These are phyloP conservation scores for Rhizodiscina lignyota DNA, from an alignment of 495 filamentous ascomycete genomes.

Conservation along the genomic window DNA sequence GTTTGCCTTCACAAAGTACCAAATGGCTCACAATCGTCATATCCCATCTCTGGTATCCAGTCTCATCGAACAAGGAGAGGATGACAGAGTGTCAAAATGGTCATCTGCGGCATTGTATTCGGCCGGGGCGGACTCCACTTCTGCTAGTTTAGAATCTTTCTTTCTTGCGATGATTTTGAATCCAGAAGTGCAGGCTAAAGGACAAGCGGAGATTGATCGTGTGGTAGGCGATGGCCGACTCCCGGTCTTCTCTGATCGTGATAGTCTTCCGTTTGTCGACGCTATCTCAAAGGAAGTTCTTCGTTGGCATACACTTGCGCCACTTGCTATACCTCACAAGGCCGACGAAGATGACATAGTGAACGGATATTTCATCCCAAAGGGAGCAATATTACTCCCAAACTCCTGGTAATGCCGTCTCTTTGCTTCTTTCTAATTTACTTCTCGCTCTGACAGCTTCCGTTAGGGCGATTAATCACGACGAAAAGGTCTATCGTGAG, in stretches of 20 bases:
- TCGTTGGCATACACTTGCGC: slow-evolving; percentile 22
- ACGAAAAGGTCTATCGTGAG: not conserved
- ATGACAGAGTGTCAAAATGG: not conserved
- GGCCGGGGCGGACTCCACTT: slow-evolving; percentile 2
- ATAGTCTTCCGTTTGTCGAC: slow-evolving; percentile 17
- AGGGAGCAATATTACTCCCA: slow-evolving; percentile 5
- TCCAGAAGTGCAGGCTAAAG: slow-evolving; percentile 4
- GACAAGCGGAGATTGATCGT: slow-evolving; percentile 19
- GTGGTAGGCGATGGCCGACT: slow-evolving; percentile 19
- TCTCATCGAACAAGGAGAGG: slow-evolving; percentile 1
- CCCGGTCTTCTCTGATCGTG: slow-evolving; percentile 17
- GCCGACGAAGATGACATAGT: not conserved
- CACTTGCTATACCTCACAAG: slow-evolving; percentile 6
- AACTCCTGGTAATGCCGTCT: slow-evolving; percentile 4
- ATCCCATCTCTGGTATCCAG: not conserved
- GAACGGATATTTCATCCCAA: slow-evolving; percentile 8
- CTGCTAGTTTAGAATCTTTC: slow-evolving; percentile 1
- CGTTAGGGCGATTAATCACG: not conserved
- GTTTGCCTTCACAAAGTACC: not conserved
- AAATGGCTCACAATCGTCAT: not conserved
- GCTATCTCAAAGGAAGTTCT: slow-evolving; percentile 20
- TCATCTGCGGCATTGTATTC: not conserved
- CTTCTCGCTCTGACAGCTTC: not conserved
- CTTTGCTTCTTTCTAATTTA: not conserved
- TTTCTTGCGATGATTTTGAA: slow-evolving; percentile 2